Conservation (phyloP, 2,329 filamentous ascomycete genomes). For the Beauveria brongniartii region DNA sequence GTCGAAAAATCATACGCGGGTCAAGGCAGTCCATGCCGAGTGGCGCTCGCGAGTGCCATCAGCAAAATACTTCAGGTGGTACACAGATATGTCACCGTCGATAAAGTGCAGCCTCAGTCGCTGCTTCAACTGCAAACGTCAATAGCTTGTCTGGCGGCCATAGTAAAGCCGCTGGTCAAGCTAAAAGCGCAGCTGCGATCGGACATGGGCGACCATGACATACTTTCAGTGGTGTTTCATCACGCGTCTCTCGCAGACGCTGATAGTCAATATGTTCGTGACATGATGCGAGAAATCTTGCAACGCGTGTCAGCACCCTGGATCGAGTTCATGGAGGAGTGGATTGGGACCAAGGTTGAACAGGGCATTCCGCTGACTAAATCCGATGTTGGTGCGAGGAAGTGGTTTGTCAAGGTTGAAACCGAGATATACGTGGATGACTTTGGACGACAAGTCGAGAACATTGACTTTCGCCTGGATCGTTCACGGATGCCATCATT, state of each 20-base stretch:
- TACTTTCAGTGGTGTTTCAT: constrained; percentile 54
- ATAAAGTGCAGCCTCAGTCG: constrained; percentile 35
- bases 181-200: constrained; percentile 40
- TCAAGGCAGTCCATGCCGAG: constrained; percentile 35
- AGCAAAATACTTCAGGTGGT: constrained; percentile 40
- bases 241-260: constrained; percentile 58
- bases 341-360: constrained; percentile 62
- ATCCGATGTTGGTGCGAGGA: constrained; percentile 33
- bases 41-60: constrained; percentile 44
- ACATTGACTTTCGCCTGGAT: constrained; percentile 56
- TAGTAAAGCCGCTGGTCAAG: constrained; percentile 43
- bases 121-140: constrained; percentile 45
- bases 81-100: constrained; percentile 39
- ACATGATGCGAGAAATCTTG: constrained; percentile 60
- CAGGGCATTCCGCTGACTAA: constrained; percentile 46
- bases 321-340: constrained; percentile 60
- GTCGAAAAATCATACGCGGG: constrained; percentile 37
- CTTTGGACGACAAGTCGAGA: constrained; percentile 47
- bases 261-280: constrained; percentile 50
- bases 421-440: constrained; percentile 49
- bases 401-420: constrained; percentile 54
- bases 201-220: constrained; percentile 47
- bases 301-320: constrained; percentile 56
- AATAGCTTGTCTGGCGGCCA: constrained; percentile 36
- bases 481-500: constrained; percentile 62